Percentiles rank a stretch among this genome's conserved stretches.
Conservation (phyloP, 139 green algal genomes). For the Monoraphidium neglectum region DNA sequence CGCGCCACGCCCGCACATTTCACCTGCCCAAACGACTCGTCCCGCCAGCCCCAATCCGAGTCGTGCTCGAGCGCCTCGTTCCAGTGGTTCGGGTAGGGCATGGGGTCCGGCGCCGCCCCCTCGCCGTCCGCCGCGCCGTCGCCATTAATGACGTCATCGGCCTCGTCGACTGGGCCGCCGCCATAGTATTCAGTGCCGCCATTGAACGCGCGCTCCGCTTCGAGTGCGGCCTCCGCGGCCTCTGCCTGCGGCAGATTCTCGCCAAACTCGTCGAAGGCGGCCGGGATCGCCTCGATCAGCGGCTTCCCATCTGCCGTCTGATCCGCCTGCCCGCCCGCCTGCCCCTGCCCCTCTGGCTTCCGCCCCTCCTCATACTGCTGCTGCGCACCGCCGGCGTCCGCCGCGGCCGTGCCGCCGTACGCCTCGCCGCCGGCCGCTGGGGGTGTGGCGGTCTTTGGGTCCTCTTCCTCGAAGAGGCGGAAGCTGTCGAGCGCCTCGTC, state of each 20-base stretch:
- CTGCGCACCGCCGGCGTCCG: neutral
- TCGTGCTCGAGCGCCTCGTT: neutral
- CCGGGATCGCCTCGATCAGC: neutral
- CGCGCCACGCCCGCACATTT: neutral
- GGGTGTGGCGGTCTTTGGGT: too few relatives aligned
- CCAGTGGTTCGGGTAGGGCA: too few relatives aligned
- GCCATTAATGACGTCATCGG: too few relatives aligned
- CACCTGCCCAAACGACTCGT: slow-evolving; percentile 41
- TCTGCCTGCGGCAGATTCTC: slow-evolving; percentile 6
- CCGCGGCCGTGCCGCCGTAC: neutral
- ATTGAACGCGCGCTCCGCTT: slow-evolving; percentile 11
- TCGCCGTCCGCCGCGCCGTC: too few relatives aligned
- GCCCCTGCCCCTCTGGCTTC: neutral
- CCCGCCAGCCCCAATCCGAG: slow-evolving; percentile 22
- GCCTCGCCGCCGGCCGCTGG: neutral
- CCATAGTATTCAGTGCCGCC: too few relatives aligned
- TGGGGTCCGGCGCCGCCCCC: too few relatives aligned
- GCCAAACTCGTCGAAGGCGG: slow-evolving; percentile 27
- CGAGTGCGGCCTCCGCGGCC: neutral
- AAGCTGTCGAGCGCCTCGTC: slow-evolving; percentile 56
- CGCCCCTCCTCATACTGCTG: slow-evolving; percentile 1
- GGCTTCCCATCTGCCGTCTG: too few relatives aligned
- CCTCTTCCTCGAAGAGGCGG: slow-evolving; percentile 25
- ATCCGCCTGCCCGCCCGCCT: neutral
- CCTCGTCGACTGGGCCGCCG: too few relatives aligned